These are phyloP conservation scores for Triticum turgidum DNA, from an alignment of 176 grass and related monocot species.

Conservation along the genomic window DNA sequence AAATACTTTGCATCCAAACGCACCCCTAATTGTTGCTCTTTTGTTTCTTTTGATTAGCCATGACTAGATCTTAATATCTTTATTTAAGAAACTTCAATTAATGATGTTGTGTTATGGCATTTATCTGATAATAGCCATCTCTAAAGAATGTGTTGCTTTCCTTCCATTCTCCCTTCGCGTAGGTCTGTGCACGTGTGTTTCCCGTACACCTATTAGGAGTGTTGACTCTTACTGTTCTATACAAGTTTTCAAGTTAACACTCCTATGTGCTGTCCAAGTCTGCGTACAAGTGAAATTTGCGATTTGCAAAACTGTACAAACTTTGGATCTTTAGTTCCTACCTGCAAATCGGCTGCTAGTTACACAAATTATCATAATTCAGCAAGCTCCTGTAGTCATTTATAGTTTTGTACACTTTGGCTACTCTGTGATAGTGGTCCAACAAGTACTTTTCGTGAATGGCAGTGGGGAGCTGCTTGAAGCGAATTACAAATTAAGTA, in stretches of 20 bases:
- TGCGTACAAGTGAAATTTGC: background rate
- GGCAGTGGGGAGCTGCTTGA: too few species aligned
- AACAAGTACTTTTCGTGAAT: background rate
- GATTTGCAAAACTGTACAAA: background rate
- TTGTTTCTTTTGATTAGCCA: slow-evolving; percentile 28
- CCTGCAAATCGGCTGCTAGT: background rate
- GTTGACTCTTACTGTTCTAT: background rate
- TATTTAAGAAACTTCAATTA: slow-evolving; percentile 1
- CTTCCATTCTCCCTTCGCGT: background rate
- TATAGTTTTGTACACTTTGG: background rate
- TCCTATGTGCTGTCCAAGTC: too few species aligned
- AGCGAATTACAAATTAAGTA: too few species aligned
- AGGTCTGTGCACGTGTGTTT: background rate
- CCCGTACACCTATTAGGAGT: background rate
- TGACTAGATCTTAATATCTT: background rate
- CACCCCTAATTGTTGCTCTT: background rate
- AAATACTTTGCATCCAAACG: too few species aligned
- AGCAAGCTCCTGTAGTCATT: background rate
- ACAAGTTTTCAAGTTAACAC: background rate
- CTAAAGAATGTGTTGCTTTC: background rate
- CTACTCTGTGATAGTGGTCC: background rate
- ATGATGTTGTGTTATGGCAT: background rate
- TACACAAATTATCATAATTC: slow-evolving; percentile 1
- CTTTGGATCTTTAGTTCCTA: background rate
- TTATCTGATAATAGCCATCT: slow-evolving; percentile 17